Percentiles rank a stretch among this genome's conserved stretches.
Evolutionary conservation across 495 filamentous ascomycete genomes (phyloP).

Genomic region (Aspergillus mulundensis): DNA sequence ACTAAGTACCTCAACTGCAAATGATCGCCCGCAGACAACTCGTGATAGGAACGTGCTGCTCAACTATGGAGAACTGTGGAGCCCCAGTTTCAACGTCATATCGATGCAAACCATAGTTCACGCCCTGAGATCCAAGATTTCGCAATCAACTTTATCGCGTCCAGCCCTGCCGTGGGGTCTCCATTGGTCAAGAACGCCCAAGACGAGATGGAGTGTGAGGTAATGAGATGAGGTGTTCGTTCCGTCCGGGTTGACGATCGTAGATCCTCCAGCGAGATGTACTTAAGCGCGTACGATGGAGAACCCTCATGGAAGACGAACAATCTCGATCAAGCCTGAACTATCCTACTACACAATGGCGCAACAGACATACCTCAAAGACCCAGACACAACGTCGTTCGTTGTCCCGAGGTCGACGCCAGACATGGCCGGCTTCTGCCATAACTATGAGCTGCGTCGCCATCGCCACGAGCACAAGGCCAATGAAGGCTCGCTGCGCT

Average conservation of each 20-base stretch:
- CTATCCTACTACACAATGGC: not conserved
- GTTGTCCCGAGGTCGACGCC: conserved; percentile 4
- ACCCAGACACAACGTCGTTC: conserved; percentile 8
- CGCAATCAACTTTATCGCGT: not conserved
- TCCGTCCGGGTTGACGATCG: too few relatives aligned
- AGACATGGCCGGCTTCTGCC: conserved; percentile 18
- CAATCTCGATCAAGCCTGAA: too few relatives aligned
- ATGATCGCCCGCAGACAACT: too few relatives aligned
- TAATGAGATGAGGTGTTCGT: not conserved
- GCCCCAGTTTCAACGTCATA: not conserved
- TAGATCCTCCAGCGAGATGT: too few relatives aligned
- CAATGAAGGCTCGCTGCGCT: conserved; percentile 18
- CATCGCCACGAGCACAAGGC: conserved; percentile 19
- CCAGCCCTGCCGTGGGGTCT: not conserved
- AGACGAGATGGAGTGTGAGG: not conserved
- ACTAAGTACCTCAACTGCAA: too few relatives aligned
- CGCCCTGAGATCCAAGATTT: not conserved
- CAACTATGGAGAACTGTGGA: not conserved
- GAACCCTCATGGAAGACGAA: too few relatives aligned
- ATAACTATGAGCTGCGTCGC: conserved; percentile 16
- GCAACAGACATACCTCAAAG: not conserved
- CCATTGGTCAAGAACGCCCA: not conserved
- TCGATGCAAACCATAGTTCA: conserved; percentile 7
- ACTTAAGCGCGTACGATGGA: too few relatives aligned
- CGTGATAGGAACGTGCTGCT: not conserved